Evolutionary conservation across 345 rosid species (phyloP).

Genomic region (Physaria fendleri): DNA sequence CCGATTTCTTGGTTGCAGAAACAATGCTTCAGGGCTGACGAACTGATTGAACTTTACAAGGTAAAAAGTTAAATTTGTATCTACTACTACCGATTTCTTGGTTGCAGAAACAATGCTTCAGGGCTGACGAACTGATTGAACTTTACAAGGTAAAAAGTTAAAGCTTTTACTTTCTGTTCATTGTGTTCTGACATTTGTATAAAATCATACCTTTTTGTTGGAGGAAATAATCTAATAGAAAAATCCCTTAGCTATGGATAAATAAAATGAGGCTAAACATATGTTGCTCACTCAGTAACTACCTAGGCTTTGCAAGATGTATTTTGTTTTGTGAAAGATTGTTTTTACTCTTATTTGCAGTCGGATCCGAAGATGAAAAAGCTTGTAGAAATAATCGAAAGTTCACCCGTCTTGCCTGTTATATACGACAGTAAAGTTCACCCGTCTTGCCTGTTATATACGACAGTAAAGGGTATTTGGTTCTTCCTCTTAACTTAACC

Average conservation of each 20-base stretch:
- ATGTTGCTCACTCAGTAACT: neutral
- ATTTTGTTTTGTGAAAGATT: neutral
- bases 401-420: conserved; percentile 78
- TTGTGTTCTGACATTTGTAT: neutral
- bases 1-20: neutral
- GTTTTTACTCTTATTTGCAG: conserved; percentile 31
- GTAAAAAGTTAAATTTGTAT: neutral
- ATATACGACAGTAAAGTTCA: conserved; percentile 60
- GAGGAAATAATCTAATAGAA: neutral
- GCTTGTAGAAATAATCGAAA: conserved; percentile 81
- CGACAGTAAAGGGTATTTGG: conserved; percentile 57
- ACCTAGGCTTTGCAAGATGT: neutral
- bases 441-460: conserved; percentile 77
- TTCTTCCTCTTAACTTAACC: conserved; percentile 7
- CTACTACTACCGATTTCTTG: neutral
- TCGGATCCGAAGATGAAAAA: conserved; percentile 89
- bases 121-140: conserved; percentile 7
- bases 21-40: conserved; percentile 9
- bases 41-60: neutral
- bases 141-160: conserved; percentile 6
- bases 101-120: conserved; percentile 1
- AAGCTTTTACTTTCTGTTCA: neutral
- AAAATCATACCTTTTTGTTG: neutral
- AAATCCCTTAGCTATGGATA: neutral
- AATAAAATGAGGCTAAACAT: neutral